Evolutionary conservation across 2,329 filamentous ascomycete genomes (phyloP).

Genomic region (Calonectria ilicicola): DNA sequence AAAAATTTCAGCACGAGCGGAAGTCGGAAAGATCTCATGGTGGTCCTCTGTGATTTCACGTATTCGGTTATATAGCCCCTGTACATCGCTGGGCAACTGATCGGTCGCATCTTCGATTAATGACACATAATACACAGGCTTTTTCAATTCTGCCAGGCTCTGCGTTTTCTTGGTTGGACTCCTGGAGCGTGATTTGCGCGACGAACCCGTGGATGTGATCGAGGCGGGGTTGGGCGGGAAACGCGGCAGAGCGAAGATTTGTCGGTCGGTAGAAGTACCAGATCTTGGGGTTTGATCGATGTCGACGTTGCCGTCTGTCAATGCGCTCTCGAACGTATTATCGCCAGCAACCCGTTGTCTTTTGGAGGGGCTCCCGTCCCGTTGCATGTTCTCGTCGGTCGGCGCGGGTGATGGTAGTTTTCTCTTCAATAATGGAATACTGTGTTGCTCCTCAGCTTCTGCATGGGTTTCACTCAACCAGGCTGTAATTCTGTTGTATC

Average conservation of each 20-base stretch:
- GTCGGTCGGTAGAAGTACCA: background rate
- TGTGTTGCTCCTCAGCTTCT: too few species aligned
- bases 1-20: background rate
- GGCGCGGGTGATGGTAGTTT: background rate
- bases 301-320: background rate
- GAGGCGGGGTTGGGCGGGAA: background rate
- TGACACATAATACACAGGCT: background rate
- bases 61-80: background rate
- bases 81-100: background rate
- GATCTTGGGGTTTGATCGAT: background rate
- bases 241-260: background rate
- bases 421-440: background rate
- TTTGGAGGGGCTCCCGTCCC: background rate
- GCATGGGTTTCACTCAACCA: too few species aligned
- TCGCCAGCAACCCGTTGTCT: background rate
- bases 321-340: background rate
- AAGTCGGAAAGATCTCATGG: background rate
- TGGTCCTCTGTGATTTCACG: background rate
- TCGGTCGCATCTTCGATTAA: background rate
- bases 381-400: background rate
- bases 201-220: background rate
- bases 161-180: background rate
- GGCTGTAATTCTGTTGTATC: too few species aligned
- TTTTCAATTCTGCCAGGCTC: background rate
- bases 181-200: background rate